These are phyloP conservation scores for Phytophthora cajani DNA, from an alignment of 352 stramenopile genomes.

Conservation along the genomic window DNA sequence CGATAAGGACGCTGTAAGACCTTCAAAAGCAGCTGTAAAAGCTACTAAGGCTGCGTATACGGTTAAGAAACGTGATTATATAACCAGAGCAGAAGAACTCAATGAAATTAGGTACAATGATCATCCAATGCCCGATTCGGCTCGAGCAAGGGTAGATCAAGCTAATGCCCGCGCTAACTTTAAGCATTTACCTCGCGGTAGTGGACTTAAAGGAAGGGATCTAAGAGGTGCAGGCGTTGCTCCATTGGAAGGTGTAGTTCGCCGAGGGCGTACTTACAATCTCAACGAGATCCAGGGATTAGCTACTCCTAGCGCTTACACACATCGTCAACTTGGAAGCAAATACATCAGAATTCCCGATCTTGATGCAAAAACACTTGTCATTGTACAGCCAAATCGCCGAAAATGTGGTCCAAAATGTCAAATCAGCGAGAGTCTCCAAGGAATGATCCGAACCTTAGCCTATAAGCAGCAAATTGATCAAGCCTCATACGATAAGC, in stretches of 20 bases:
- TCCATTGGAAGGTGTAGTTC: background rate
- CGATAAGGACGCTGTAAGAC: background rate
- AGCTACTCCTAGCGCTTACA: background rate
- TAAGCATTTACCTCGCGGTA: background rate
- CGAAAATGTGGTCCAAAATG: conserved; percentile 9
- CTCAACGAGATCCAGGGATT: conserved; percentile 2
- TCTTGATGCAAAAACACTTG: conserved; percentile 21
- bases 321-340: background rate
- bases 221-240: background rate
- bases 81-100: no score
- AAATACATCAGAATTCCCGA: conserved; percentile 9
- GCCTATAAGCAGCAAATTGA: background rate
- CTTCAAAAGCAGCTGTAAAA: background rate
- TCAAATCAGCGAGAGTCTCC: conserved; percentile 14
- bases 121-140: no score
- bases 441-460: conserved; percentile 9
- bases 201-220: background rate
- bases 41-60: background rate
- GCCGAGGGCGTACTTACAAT: background rate
- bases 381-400: conserved; percentile 17
- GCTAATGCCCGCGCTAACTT: background rate
- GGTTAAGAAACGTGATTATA: background rate
- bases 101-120: no score
- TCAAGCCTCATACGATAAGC: background rate
- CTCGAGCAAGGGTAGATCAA: background rate